These are phyloP conservation scores for Pythium diclinum DNA, from an alignment of 352 stramenopile genomes.

Conservation along the genomic window DNA sequence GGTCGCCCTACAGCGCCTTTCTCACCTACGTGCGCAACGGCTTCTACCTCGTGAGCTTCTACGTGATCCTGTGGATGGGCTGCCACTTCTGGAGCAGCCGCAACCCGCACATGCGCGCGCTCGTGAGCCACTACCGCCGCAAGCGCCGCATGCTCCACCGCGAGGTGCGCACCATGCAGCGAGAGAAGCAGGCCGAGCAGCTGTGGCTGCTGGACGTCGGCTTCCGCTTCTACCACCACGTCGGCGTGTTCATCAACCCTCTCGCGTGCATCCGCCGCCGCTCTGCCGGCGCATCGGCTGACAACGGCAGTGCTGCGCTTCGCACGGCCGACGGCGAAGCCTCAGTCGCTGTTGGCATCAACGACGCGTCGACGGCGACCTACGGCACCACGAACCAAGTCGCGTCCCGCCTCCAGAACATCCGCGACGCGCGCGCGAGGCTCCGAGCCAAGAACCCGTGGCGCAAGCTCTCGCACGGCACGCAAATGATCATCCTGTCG, in stretches of 20 bases:
- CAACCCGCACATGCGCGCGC: conserved; percentile 69
- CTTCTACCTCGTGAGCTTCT: conserved; percentile 56
- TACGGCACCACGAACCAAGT: conserved; percentile 5
- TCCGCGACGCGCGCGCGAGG: conserved; percentile 37
- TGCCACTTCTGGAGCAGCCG: conserved; percentile 79
- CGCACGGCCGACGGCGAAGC: background rate
- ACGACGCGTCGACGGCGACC: background rate
- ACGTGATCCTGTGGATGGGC: conserved; percentile 67
- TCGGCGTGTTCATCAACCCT: conserved; percentile 45
- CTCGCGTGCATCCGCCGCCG: conserved; percentile 27
- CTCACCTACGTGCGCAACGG: conserved; percentile 67
- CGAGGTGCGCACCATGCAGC: conserved; percentile 45
- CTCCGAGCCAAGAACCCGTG: conserved; percentile 52
- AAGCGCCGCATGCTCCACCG: conserved; percentile 50
- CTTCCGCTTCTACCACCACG: conserved; percentile 68
- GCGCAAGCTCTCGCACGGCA: conserved; percentile 41
- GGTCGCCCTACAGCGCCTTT: conserved; percentile 62
- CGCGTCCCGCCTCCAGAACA: conserved; percentile 24
- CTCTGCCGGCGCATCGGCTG: background rate
- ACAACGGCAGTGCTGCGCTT: background rate
- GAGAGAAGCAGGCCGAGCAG: conserved; percentile 61
- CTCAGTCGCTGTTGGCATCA: background rate
- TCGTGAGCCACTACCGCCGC: conserved; percentile 77
- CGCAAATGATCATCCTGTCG: conserved; percentile 46
- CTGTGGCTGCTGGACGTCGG: conserved; percentile 75